Base-by-base conservation (phyloP, 192 early-diverging fungal species). In the Jimgerdemannia lactiflua region DNA sequence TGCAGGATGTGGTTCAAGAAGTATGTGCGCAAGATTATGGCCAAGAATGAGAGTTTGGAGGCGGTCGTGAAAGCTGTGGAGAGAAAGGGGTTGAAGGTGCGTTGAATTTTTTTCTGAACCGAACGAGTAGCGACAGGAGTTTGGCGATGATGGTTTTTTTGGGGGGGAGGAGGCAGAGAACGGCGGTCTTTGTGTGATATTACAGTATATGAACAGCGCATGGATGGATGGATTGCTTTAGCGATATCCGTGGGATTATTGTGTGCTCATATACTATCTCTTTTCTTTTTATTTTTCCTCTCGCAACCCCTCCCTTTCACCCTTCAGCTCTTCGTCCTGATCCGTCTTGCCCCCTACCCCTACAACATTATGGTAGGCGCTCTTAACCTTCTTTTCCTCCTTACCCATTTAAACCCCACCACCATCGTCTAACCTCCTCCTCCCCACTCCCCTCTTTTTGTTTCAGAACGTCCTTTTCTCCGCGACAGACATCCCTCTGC, bases 311-410 rank as follows among this genome's bases (percentile, higher is more conserved):
- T 54, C 11, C 49, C 11, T 11, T 54, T 54, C 14, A 29, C n/a
- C 42, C 41, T 20, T 3, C 75, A 93, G 91, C 78, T 93, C 6
- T 77, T 91, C 59, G 79, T 90, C 0, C 70, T 94, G 42, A 92
- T 94, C 74, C 83, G 92, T 0, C 66, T 94, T 42, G 91, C 91
- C 7, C 92, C 92, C 7, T 94, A 94, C 77, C 92, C 92, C 17
- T 92, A 85, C 78, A 89, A 86, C 67, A 74, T 94, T 8, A 79
- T 92, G 77, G 80, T 82, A 78, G 73, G 40, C 11, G 41, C 39
- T 42, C 4, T 10, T 9, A 42, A 7, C 54, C 64, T 14, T 65
- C 19, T 65, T 65, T 14, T 19, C 64, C 64, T 65, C 14, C 64
- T 65, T 1, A 65, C 1, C 64, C 14, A 65, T 65, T 19, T 29